Conservation (phyloP, 176 grass and related monocot species). For the Oryza australiensis region DNA sequence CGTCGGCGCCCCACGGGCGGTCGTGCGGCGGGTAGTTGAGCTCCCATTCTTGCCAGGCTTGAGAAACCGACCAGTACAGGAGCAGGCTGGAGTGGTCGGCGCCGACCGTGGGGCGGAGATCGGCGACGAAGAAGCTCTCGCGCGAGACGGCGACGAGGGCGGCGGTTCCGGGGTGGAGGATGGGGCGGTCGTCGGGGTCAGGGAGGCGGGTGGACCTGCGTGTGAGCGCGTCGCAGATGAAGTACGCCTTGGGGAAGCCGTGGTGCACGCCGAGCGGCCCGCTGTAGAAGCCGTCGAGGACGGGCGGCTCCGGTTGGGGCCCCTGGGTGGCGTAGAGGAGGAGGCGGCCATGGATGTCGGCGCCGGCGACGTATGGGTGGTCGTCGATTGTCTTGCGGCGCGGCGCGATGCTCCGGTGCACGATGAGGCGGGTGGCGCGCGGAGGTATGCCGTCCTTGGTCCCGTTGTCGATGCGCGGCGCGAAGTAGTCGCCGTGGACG, state of each 20-base stretch:
- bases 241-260: not conserved
- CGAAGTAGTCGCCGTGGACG: not conserved
- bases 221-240: not conserved
- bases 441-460: not conserved
- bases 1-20: not conserved
- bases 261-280: not conserved
- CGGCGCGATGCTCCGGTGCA: not conserved
- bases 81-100: too few relatives aligned
- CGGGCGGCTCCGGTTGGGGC: not conserved
- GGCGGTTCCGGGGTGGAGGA: not conserved
- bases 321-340: not conserved
- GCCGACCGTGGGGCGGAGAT: not conserved
- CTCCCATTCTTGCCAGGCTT: not conserved
- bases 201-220: not conserved
- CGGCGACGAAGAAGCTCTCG: not conserved
- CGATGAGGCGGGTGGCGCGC: not conserved
- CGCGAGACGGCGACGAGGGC: not conserved
- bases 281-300: not conserved
- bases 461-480: not conserved
- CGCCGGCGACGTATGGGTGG: not conserved
- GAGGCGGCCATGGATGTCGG: not conserved
- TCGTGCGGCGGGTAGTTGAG: not conserved
- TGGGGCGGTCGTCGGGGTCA: not conserved
- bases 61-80: not conserved
- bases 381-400: not conserved